A percentile compares a stretch with the other conserved stretches of the same genome.
phyloP scores from a whole-genome alignment of 1,139 yeast genomes.

The Meyerozyma sp. region DNA sequence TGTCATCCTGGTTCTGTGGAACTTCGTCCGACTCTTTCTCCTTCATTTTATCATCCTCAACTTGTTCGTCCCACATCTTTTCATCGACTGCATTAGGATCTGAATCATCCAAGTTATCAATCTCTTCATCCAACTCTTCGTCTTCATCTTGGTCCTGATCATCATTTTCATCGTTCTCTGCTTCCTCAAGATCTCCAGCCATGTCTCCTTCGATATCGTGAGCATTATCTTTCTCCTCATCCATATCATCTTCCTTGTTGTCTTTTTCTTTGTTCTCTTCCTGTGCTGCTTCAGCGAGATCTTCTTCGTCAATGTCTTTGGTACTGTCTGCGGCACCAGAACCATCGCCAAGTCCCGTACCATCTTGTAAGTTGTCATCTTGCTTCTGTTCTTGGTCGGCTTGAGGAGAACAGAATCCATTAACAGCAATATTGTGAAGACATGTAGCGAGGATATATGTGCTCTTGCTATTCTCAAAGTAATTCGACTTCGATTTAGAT shows the following conservation, averaged over 20 bases:
- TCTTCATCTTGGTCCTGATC: constrained; percentile 47
- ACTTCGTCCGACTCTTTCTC: constrained; percentile 69
- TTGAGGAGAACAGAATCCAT: constrained; percentile 93
- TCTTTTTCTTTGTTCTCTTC: constrained; percentile 67
- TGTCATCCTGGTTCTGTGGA: constrained; percentile 56
- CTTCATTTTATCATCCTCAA: constrained; percentile 57
- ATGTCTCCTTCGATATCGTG: constrained; percentile 94
- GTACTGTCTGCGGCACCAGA: constrained; percentile 80
- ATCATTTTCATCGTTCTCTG: constrained; percentile 55
- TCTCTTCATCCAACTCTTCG: constrained; percentile 78
- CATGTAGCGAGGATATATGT: constrained; percentile 54
- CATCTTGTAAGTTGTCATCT: constrained; percentile 64
- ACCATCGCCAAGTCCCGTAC: constrained; percentile 98
- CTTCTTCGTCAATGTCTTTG: constrained; percentile 89
- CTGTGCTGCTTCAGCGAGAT: constrained; percentile 83
- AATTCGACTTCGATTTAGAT: constrained; percentile 39
- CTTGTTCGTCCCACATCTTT: constrained; percentile 98
- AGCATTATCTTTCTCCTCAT: constrained; percentile 69
- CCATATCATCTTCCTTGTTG: constrained; percentile 45
- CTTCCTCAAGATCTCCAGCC: constrained; percentile 88
- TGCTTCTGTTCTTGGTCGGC: constrained; percentile 66
- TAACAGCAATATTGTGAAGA: constrained; percentile 59
- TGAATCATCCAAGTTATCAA: constrained; percentile 82
- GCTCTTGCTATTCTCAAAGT: constrained; percentile 52
- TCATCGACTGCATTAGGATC: constrained; percentile 97